A percentile compares a stretch with the other conserved stretches of the same genome.
These are phyloP conservation scores for Phytophthora constricta DNA, from an alignment of 352 stramenopile genomes.

Conservation along the genomic window DNA sequence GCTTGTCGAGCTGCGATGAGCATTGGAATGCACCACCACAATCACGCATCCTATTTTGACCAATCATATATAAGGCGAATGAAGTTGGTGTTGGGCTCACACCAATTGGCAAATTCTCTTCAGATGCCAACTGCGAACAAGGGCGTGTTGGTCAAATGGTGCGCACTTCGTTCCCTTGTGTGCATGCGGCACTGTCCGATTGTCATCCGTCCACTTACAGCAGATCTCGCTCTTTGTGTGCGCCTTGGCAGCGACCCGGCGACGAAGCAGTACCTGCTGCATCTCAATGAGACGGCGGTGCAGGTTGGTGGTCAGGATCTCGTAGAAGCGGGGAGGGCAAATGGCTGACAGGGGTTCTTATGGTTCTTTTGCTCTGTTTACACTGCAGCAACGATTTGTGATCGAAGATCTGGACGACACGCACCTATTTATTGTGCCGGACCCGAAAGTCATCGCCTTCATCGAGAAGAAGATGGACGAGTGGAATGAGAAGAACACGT, in stretches of 20 bases:
- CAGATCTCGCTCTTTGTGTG: conserved; percentile 14
- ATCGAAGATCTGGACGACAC: conserved; percentile 88
- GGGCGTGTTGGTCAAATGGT: conserved; percentile 88
- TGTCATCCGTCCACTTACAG: conserved; percentile 2
- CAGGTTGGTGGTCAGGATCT: conserved; percentile 46
- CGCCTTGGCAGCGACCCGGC: conserved; percentile 62
- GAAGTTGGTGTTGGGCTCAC: background rate
- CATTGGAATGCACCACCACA: conserved; percentile 36
- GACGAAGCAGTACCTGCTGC: conserved; percentile 88
- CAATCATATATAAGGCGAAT: too few relatives aligned
- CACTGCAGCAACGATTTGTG: conserved; percentile 79
- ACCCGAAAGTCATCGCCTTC: conserved; percentile 81
- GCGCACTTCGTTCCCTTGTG: conserved; percentile 7
- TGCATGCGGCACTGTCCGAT: background rate
- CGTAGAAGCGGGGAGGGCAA: too few relatives aligned
- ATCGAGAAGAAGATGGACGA: conserved; percentile 92
- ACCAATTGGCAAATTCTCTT: background rate
- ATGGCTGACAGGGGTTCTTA: too few relatives aligned
- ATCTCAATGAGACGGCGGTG: conserved; percentile 85
- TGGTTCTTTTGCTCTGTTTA: background rate
- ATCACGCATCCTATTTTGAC: background rate
- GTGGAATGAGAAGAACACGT: conserved; percentile 91
- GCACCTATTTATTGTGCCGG: conserved; percentile 88
- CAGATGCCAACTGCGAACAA: conserved; percentile 88
- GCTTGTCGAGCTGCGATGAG: conserved; percentile 5